A percentile compares a stretch with the other conserved stretches of the same genome.
Evolutionary conservation across 2,329 filamentous ascomycete genomes (phyloP).

Genomic region (Colletotrichum musae): DNA sequence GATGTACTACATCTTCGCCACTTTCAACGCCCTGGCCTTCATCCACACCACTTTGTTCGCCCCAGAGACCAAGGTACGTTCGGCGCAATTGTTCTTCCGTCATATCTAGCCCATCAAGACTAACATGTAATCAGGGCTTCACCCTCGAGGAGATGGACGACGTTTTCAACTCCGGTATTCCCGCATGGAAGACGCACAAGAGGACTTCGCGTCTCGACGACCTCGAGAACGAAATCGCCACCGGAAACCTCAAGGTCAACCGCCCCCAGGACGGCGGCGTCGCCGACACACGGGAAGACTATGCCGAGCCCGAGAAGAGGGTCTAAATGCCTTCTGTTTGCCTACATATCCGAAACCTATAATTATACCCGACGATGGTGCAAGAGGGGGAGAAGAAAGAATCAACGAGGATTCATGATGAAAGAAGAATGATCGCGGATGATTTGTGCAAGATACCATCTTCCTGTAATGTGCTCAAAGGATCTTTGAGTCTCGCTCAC

Average conservation of each 20-base stretch:
- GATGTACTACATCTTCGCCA: conserved; percentile 82
- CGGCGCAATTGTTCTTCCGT: background rate
- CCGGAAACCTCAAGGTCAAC: conserved; percentile 57
- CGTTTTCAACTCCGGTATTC: conserved; percentile 74
- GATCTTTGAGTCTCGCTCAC: no score
- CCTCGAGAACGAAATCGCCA: conserved; percentile 63
- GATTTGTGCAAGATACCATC: background rate
- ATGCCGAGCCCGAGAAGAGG: conserved; percentile 39
- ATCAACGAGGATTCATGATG: background rate
- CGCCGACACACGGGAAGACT: background rate
- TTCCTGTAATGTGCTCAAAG: no score
- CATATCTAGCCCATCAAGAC: background rate
- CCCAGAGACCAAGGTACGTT: conserved; percentile 71
- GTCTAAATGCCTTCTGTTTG: background rate
- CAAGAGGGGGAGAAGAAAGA: background rate
- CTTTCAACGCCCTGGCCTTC: conserved; percentile 78
- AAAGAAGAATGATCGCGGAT: background rate
- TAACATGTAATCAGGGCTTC: conserved; percentile 61
- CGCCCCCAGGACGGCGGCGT: conserved; percentile 1
- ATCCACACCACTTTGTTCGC: conserved; percentile 76
- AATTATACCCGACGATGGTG: background rate
- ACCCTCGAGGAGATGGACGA: conserved; percentile 84
- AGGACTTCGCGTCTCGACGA: conserved; percentile 62
- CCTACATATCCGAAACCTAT: background rate
- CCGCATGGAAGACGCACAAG: conserved; percentile 68